Conservation (phyloP, 2,329 filamentous ascomycete genomes). For the Periconia macrospinosa region DNA sequence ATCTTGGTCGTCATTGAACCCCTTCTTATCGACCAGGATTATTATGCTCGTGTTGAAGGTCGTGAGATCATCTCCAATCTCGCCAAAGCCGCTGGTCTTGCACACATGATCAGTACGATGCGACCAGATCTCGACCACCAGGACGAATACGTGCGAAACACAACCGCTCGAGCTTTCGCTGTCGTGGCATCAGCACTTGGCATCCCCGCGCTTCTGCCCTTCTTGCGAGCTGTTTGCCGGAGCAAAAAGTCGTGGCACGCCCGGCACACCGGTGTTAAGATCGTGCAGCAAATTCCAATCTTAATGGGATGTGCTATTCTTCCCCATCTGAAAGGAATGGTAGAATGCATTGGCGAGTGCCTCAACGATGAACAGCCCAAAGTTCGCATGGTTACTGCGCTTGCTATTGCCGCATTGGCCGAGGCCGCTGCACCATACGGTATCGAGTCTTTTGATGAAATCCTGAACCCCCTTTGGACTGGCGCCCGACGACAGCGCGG, state of each 20-base stretch:
- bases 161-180: conserved; percentile 93
- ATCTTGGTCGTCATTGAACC: conserved; percentile 98
- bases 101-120: conserved; percentile 99
- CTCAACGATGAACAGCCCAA: conserved; percentile 98
- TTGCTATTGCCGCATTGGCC: conserved; percentile 91
- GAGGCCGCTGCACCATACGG: conserved; percentile 97
- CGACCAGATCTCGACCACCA: conserved; percentile 97
- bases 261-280: conserved; percentile 96
- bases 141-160: conserved; percentile 98
- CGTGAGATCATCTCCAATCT: conserved; percentile 99
- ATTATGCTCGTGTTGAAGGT: conserved; percentile 96
- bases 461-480: conserved; percentile 95
- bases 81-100: conserved; percentile 91
- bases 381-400: conserved; percentile 90
- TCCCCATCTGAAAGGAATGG: conserved; percentile 91
- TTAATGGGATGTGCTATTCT: conserved; percentile 97
- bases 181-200: conserved; percentile 95
- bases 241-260: conserved; percentile 99
- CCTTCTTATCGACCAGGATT: conserved; percentile 98
- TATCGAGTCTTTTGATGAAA: conserved; percentile 98
- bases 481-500: conserved; percentile 94
- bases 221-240: conserved; percentile 91
- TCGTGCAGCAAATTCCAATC: conserved; percentile 98
- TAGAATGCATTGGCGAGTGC: conserved; percentile 95
- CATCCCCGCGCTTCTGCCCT: conserved; percentile 91